Evolutionary conservation across 495 filamentous ascomycete species (phyloP).

Genomic region (Rhypophila decipiens): DNA sequence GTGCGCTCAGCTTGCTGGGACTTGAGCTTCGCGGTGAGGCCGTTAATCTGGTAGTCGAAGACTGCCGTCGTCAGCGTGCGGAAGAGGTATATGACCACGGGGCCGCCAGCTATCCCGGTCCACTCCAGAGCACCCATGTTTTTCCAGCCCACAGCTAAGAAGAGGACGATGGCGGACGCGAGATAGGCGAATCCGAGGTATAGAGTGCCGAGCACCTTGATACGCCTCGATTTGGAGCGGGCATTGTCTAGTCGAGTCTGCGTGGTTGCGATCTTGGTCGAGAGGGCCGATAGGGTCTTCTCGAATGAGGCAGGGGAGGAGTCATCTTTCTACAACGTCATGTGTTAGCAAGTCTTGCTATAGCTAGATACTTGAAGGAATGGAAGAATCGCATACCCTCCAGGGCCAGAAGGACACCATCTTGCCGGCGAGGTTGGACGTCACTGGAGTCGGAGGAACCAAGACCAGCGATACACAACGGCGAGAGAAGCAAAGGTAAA

Average conservation of each 20-base stretch:
- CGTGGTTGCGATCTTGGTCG: conserved; percentile 69
- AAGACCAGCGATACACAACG: too few relatives aligned
- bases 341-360: too few relatives aligned
- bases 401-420: conserved; percentile 79
- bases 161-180: conserved; percentile 69
- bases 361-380: too few relatives aligned
- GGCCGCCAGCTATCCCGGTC: conserved; percentile 69
- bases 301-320: conserved; percentile 89
- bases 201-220: conserved; percentile 81
- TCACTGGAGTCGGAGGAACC: too few relatives aligned
- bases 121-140: conserved; percentile 71
- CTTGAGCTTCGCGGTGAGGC: conserved; percentile 60
- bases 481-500: neutral
- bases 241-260: conserved; percentile 64
- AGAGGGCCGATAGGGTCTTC: conserved; percentile 74
- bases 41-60: conserved; percentile 75
- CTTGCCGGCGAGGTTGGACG: conserved; percentile 8
- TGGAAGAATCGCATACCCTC: conserved; percentile 22
- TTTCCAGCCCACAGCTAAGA: conserved; percentile 79
- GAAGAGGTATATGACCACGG: conserved; percentile 68
- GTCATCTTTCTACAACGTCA: conserved; percentile 68
- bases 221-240: conserved; percentile 64
- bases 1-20: conserved; percentile 68
- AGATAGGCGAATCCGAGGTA: conserved; percentile 89
- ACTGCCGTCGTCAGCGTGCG: conserved; percentile 55